Conservation (phyloP, 495 filamentous ascomycete species). For the Tuber magnatum region DNA sequence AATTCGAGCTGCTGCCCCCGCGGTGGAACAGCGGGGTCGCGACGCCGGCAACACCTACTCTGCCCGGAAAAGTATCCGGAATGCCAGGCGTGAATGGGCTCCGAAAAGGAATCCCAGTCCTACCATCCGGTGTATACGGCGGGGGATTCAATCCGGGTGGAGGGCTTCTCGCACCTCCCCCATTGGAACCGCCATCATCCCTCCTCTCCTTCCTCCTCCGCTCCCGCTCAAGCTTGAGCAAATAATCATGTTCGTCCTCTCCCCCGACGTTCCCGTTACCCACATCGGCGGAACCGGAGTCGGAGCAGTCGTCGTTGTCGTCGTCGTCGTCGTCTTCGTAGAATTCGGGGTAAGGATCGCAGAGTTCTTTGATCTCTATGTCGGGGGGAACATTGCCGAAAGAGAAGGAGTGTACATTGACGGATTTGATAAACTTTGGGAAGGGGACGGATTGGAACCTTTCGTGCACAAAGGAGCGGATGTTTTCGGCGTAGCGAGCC, state of each 20-base stretch:
- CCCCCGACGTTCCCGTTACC: slow-evolving; percentile 10
- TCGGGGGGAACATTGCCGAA: slow-evolving; percentile 78
- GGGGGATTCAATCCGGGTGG: slow-evolving; percentile 34
- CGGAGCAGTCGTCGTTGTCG: slow-evolving; percentile 50
- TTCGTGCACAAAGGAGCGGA: slow-evolving; percentile 88
- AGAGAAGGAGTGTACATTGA: slow-evolving; percentile 86
- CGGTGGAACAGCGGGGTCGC: slow-evolving; percentile 44
- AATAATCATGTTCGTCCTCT: slow-evolving; percentile 42
- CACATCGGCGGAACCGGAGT: slow-evolving; percentile 19
- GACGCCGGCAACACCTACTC: slow-evolving; percentile 38
- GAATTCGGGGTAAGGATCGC: slow-evolving; percentile 90
- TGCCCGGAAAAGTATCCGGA: slow-evolving; percentile 33
- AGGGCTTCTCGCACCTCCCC: slow-evolving; percentile 14
- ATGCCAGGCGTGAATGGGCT: slow-evolving; percentile 29
- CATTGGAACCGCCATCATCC: slow-evolving; percentile 22
- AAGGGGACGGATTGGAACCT: slow-evolving; percentile 87
- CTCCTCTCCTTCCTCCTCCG: slow-evolving; percentile 44
- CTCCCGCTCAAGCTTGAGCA: slow-evolving; percentile 45
- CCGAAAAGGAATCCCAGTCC: slow-evolving; percentile 21
- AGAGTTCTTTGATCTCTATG: slow-evolving; percentile 90
- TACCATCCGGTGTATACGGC: slow-evolving; percentile 31
- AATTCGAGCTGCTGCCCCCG: slow-evolving; percentile 75
- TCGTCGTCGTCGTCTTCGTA: slow-evolving; percentile 75
- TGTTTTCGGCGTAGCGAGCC: slow-evolving; percentile 66
- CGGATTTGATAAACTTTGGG: slow-evolving; percentile 92